These are phyloP conservation scores for Amaranthus hypochondriacus DNA, from an alignment of 148 eudicot species.

Conservation along the genomic window DNA sequence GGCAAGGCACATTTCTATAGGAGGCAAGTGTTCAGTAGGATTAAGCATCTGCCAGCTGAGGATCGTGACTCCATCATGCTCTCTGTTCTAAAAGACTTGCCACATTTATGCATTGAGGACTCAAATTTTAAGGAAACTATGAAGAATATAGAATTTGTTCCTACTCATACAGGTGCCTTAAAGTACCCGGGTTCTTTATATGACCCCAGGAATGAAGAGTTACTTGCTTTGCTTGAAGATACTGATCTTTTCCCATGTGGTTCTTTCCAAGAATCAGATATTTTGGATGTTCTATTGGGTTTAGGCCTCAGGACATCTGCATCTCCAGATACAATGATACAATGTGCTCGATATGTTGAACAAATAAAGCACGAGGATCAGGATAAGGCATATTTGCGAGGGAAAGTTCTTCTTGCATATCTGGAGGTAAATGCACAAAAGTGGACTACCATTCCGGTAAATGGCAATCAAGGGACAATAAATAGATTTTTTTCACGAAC, in stretches of 20 bases:
- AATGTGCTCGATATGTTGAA: conserved; percentile 80
- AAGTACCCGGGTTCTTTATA: conserved; percentile 63
- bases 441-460: conserved; percentile 54
- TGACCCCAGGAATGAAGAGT: conserved; percentile 96
- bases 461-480: conserved; percentile 56
- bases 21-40: conserved; percentile 55
- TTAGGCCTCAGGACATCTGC: conserved; percentile 80
- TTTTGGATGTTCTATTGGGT: conserved; percentile 74
- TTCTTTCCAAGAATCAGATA: conserved; percentile 50
- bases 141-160: conserved; percentile 72
- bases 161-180: conserved; percentile 57
- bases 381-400: conserved; percentile 65
- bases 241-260: conserved; percentile 79
- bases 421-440: conserved; percentile 89
- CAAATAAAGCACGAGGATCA: conserved; percentile 56
- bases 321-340: conserved; percentile 71
- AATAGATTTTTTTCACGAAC: conserved; percentile 80
- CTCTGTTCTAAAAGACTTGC: conserved; percentile 71
- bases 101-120: conserved; percentile 88
- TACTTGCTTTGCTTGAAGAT: conserved; percentile 77
- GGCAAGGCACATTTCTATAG: conserved; percentile 64
- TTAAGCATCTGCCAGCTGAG: conserved; percentile 49
- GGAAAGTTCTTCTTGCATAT: conserved; percentile 81
- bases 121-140: conserved; percentile 59
- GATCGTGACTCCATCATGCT: conserved; percentile 81